A percentile compares a stretch with the other conserved stretches of the same genome.
These are phyloP conservation scores for Amanita jacksonii DNA, from an alignment of 768 basidiomycete genomes.

Conservation along the genomic window DNA sequence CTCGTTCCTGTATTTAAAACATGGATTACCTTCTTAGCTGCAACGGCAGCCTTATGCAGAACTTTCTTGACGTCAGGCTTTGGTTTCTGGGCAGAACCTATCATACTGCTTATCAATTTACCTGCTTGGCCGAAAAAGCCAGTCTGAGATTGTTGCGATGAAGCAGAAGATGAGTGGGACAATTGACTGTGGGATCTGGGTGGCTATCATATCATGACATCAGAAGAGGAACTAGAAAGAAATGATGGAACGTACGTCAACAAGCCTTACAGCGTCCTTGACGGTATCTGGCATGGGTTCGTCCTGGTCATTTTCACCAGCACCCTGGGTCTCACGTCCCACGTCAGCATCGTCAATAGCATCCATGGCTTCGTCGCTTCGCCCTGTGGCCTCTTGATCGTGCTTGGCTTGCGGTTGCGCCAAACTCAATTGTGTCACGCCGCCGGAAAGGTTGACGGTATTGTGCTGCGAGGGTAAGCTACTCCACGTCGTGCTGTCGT, in stretches of 20 bases:
- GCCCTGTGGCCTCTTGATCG: background rate
- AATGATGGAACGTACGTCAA: conserved; percentile 30
- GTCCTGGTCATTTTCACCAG: conserved; percentile 29
- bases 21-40: conserved; percentile 75
- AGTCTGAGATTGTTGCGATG: conserved; percentile 41
- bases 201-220: conserved; percentile 15
- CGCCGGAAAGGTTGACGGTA: conserved; percentile 21
- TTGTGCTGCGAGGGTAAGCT: conserved; percentile 39
- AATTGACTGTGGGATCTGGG: conserved; percentile 43
- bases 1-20: conserved; percentile 1
- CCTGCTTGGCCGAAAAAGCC: conserved; percentile 68
- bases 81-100: conserved; percentile 61
- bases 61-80: conserved; percentile 73
- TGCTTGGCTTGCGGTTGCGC: conserved; percentile 9
- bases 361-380: conserved; percentile 16
- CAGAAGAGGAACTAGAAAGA: conserved; percentile 3
- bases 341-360: conserved; percentile 30
- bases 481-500: conserved; percentile 74
- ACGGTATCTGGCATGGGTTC: conserved; percentile 30
- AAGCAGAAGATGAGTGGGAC: conserved; percentile 42
- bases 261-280: conserved; percentile 27
- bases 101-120: conserved; percentile 55
- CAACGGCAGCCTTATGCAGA: conserved; percentile 70
- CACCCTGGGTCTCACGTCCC: conserved; percentile 24
- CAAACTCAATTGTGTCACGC: conserved; percentile 12